phyloP scores from a whole-genome alignment of 371 early-diverging fungal species.

The Catenaria anguillulae region DNA sequence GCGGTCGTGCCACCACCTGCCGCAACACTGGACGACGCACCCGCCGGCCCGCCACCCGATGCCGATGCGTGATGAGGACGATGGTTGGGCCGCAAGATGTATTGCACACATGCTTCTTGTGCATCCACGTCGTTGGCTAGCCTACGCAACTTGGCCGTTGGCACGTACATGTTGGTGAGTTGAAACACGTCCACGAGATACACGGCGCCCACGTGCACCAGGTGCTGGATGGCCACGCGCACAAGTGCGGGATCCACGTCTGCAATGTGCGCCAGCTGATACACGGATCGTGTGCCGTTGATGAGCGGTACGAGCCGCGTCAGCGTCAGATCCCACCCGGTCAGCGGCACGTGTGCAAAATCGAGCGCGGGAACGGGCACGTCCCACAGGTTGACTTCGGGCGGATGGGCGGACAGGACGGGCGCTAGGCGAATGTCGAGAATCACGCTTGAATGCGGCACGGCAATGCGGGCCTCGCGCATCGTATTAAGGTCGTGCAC shows the following conservation, averaged over 20 bases:
- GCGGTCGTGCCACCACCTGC: no score
- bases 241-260: background rate
- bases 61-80: no score
- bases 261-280: background rate
- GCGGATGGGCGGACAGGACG: background rate
- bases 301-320: background rate
- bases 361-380: constrained; percentile 3
- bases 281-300: background rate
- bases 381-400: background rate
- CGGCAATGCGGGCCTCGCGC: background rate
- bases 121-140: background rate
- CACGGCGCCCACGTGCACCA: background rate
- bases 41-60: no score
- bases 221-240: background rate
- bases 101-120: background rate
- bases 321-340: constrained; percentile 4
- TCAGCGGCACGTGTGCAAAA: background rate
- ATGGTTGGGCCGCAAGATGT: background rate
- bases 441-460: background rate
- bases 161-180: background rate
- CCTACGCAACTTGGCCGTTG: background rate
- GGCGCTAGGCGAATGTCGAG: background rate
- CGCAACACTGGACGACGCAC: no score
- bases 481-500: background rate
- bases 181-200: background rate